Base-by-base conservation (phyloP, 768 basidiomycete species). In the Boletus reticuloceps region DNA sequence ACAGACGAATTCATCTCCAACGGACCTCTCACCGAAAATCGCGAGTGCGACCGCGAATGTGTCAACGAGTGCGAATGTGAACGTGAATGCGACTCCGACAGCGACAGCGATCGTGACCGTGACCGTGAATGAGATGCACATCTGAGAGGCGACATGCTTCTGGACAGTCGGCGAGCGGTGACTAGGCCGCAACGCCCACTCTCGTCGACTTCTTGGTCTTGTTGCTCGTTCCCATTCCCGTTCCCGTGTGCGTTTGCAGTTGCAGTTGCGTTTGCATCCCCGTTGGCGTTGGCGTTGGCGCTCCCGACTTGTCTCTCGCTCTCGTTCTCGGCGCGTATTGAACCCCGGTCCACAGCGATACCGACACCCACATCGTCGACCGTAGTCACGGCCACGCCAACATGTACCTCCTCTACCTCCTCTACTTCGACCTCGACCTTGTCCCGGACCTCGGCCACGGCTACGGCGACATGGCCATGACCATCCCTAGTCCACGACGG, bases 1-100 rank as follows among this genome's bases (percentile, higher is more conserved):
- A 37, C 40, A 19, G 69, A 72, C 42, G 67, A 70, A 16, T 52
- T 42, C 54, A 55, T 57, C 13, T 32, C 65, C 39, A 60, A 44
- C 17, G 37, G 54, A n/a, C 37, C 56, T 51, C 54, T 53, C 20
- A 50, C 41, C 44, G 64, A 67, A 29, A 60, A 70, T 32, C 20
- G 55, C 14, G 67, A 64, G 32, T 5, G 51, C 8, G 59, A 61
- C 25, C 20, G 31, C 2, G 60, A 63, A 1, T 12, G 39, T 6
- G 51, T 63, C 1, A n/a, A 40, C 25, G 62, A 63, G 1, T 9
- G 48, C n/a, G 58, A 63, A 20, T 12, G 6, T 7, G 56, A 51
- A 10, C n/a, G 13, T 5, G 54, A 62, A 17, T n/a, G 20, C 3
- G 55, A 62, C 9, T 25, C 40, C 17, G 62, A 60, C 5, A 20